Base-by-base conservation (phyloP, 2,329 filamentous ascomycete species). In the Sarocladium kiliense region DNA sequence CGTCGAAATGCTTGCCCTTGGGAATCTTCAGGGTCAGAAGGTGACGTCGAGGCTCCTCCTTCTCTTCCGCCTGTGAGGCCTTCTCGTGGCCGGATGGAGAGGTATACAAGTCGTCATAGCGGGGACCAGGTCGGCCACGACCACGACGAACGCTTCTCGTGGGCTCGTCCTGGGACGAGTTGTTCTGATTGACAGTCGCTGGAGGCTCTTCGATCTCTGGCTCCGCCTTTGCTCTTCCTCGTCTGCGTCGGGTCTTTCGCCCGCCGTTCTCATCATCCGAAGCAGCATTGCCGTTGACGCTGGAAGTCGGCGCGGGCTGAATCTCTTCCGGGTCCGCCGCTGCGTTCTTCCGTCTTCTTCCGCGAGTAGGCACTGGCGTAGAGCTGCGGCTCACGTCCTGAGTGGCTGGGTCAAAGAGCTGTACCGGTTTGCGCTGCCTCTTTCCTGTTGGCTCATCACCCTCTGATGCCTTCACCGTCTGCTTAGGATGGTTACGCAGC, bases 381-480 rank as follows among this genome's bases (percentile, higher is more conserved):
- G 75, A 75, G 56, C 76, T 74, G 58, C 80, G 75, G 60, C 79
- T 82, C 53, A 70, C 67, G 39, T 78, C 74, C 57, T 79, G 75
- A 55, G 74, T 72, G 32, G 78, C 75, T 36, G 77, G 77, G 44
- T 80, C 78, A 42, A 79, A 77, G 10, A 77, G 60, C 50, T 74
- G 73, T 2, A 79, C 76, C 1, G 78, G 75, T 61, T 78, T 81
- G 54, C 79, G 73, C n/a, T 72, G 70, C 26, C 81, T 73, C 63
- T 83, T 84, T 45, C 79, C 78, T 11, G 74, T 73, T 2, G 79
- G 68, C 23, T 78, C 72, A 1, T 73, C 47, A 39, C 56, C 74
- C 61, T 84, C 81, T 11, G 78, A 77, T n/a, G 80, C 78, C 66
- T 82, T 82, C 57, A 77, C 78, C 2, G 80, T 84, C 61, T 78